Base-by-base conservation (phyloP, 2,329 filamentous ascomycete species). In the Periglandula ipomoeae region DNA sequence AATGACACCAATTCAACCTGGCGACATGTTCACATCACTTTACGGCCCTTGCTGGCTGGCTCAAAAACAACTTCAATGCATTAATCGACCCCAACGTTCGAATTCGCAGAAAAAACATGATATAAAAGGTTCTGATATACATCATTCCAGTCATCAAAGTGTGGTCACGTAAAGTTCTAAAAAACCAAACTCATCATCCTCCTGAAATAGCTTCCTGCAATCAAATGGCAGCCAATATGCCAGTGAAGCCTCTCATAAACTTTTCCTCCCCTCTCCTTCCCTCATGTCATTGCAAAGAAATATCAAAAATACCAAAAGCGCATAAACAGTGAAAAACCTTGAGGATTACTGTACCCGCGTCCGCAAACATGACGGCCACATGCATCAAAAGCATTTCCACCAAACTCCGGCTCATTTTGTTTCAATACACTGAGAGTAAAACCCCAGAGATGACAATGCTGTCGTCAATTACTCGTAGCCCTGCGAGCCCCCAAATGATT, bases 401-500 rank as follows among this genome's bases (percentile, higher is more conserved):
- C 38, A 5, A 26, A 43, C 46, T 48, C 46, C 46, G 22, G 15
- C 39, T 26, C 20, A 24, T 30, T 27, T 24, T 17, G 13, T 23
- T 13, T 39, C 39, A 39, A 43, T 39, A 51, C 27, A 35, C 55
- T 19, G 15, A n/a, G 23, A 19, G 15, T 22, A 9, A 48, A 26
- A 35, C 56, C 9, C 11, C 23, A 23, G 15, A 42, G 26, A 23
- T 24, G 1, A 42, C 13, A 11, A 17, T 13, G n/a, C 17, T 17
- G 27, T n/a, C 22, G n/a, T 38, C 23, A 11, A 9, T 27, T 45
- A 49, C 44, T 65, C 61, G 46, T 65, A 67, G 44, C 58, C 58
- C 43, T 55, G 59, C 17, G 56, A 45, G 26, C 50, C 55, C 24
- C 56, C 57, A 53, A 65, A 66, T 4, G 59, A 59, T 39, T 61